Percentiles rank a stretch among this genome's conserved stretches.
Conservation (phyloP, 2,329 filamentous ascomycete species). For the Alternaria longipes region DNA sequence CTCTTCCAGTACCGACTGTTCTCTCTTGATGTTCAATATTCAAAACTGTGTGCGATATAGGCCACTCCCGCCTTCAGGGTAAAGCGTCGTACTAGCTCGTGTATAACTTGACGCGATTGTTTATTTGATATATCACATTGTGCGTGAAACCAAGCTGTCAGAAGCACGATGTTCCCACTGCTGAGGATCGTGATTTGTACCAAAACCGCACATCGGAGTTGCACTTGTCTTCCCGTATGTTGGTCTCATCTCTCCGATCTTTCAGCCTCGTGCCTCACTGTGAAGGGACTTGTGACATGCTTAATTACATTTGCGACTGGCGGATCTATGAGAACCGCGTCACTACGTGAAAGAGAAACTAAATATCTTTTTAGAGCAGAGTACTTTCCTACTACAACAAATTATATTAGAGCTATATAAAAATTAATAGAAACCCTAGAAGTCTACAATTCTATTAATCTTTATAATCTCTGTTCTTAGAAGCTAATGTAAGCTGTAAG, state of each 20-base stretch:
- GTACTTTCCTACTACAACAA: no score
- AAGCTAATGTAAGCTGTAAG: no score
- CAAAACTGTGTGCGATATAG: not conserved
- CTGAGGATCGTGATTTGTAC: not conserved
- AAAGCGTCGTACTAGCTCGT: not conserved
- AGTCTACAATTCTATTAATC: no score
- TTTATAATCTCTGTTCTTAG: no score
- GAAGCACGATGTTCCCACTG: constrained; percentile 4
- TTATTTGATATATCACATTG: constrained; percentile 3
- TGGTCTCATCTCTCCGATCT: not conserved
- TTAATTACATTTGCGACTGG: not conserved
- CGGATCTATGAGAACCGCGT: not conserved
- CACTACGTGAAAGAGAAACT: no score
- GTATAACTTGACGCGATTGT: not conserved
- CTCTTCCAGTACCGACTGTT: not conserved
- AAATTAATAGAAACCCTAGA: no score
- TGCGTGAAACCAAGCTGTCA: constrained; percentile 15
- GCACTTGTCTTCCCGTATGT: not conserved
- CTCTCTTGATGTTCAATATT: not conserved
- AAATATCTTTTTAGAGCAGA: no score
- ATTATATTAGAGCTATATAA: no score
- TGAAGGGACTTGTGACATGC: not conserved
- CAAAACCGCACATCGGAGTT: not conserved
- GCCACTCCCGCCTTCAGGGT: not conserved
- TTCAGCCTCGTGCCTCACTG: not conserved